Conservation (phyloP, 371 early-diverging fungal species). For the Nosema granulosis region DNA sequence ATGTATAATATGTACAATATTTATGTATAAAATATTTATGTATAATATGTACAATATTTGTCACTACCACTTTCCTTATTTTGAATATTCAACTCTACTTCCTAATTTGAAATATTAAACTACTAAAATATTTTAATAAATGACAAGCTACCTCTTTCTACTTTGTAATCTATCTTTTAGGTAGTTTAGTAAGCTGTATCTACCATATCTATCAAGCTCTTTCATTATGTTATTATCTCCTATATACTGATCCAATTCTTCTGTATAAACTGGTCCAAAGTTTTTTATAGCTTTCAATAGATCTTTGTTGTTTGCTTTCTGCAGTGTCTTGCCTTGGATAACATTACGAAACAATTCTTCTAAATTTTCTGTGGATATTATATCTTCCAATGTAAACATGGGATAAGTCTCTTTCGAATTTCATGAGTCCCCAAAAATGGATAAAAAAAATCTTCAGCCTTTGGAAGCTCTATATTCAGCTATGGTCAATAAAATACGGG, state of each 20-base stretch:
- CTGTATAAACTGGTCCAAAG: neutral
- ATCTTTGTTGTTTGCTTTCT: neutral
- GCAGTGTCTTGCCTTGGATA: too few relatives aligned
- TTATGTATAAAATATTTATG: too few relatives aligned
- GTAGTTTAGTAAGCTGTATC: neutral
- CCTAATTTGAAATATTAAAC: too few relatives aligned
- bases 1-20: too few relatives aligned
- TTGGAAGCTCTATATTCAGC: slow-evolving; percentile 40
- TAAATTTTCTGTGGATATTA: neutral
- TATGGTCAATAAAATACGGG: slow-evolving; percentile 5
- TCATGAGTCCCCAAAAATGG: too few relatives aligned
- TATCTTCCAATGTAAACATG: neutral
- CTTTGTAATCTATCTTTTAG: too few relatives aligned
- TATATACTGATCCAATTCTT: neutral
- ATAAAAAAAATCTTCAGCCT: slow-evolving; percentile 19
- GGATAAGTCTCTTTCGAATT: too few relatives aligned
- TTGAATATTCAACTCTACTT: too few relatives aligned
- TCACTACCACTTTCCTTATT: too few relatives aligned
- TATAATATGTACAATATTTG: too few relatives aligned
- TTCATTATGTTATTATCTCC: neutral
- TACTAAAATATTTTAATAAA: too few relatives aligned
- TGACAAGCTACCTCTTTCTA: too few relatives aligned
- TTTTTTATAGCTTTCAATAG: slow-evolving; percentile 15
- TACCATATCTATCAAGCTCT: slow-evolving; percentile 14
- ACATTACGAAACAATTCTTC: neutral